Evolutionary conservation across 345 rosid genomes (phyloP).

Genomic region (Brassica nigra): DNA sequence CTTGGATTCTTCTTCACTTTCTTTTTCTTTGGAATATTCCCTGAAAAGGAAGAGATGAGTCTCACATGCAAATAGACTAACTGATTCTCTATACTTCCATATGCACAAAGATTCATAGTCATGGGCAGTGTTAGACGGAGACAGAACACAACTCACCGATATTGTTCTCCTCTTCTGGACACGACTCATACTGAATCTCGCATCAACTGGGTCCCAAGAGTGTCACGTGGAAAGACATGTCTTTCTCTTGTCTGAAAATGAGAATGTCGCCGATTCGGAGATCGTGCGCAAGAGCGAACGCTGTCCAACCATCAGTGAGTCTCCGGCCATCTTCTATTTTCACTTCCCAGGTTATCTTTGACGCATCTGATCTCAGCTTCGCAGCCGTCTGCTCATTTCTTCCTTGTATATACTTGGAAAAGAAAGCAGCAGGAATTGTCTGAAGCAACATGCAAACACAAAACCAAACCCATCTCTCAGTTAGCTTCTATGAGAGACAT

Average conservation of each 20-base stretch:
- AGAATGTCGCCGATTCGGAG: conserved; percentile 23
- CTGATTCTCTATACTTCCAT: too few relatives aligned
- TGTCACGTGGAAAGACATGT: conserved; percentile 26
- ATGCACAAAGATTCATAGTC: too few relatives aligned
- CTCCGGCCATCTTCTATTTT: conserved; percentile 28
- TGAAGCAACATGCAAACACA: conserved; percentile 19
- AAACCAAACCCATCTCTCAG: not conserved
- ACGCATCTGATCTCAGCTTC: conserved; percentile 28
- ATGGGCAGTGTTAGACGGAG: not conserved
- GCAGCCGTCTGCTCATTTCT: not conserved
- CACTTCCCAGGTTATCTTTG: conserved; percentile 25
- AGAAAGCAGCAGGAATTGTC: conserved; percentile 29
- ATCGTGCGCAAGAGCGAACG: conserved; percentile 25
- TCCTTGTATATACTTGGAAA: conserved; percentile 4
- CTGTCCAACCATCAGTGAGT: conserved; percentile 32
- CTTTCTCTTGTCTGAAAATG: conserved; percentile 25
- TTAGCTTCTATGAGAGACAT: not conserved
- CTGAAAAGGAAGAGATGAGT: not conserved
- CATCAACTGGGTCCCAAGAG: conserved; percentile 23
- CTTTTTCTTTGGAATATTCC: not conserved
- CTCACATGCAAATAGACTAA: conserved; percentile 1
- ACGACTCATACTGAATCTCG: conserved; percentile 25
- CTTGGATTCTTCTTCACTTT: not conserved
- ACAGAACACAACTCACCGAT: conserved; percentile 16
- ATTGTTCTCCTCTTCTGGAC: not conserved